A percentile compares a stretch with the other conserved stretches of the same genome.
These are phyloP conservation scores for Globisporangium megalacanthum DNA, from an alignment of 352 stramenopile species.

Conservation along the genomic window DNA sequence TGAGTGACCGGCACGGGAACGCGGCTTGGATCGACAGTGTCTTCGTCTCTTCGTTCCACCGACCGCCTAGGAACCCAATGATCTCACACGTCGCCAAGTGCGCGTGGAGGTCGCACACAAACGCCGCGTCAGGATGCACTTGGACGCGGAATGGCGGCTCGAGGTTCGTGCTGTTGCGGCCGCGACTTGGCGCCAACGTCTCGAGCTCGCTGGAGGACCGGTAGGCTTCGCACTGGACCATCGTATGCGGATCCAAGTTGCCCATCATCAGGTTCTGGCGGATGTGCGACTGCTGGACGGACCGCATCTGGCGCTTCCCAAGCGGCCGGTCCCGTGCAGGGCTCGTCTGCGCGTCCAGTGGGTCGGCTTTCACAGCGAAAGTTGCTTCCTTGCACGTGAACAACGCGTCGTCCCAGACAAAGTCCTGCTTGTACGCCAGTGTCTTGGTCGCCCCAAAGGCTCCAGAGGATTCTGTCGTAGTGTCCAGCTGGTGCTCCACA, in stretches of 20 bases:
- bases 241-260: conserved; percentile 79
- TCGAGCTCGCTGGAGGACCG: conserved; percentile 25
- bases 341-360: background rate
- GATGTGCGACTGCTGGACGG: conserved; percentile 74
- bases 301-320: conserved; percentile 55
- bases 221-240: conserved; percentile 82
- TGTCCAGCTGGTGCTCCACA: conserved; percentile 8
- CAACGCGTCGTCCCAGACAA: conserved; percentile 61
- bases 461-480: background rate
- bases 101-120: conserved; percentile 91
- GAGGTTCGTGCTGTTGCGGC: conserved; percentile 31
- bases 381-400: conserved; percentile 36
- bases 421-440: conserved; percentile 57
- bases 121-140: conserved; percentile 87
- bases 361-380: background rate
- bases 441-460: conserved; percentile 1
- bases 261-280: conserved; percentile 68
- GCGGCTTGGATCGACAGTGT: conserved; percentile 91
- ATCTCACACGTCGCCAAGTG: conserved; percentile 93
- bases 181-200: conserved; percentile 34
- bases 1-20: conserved; percentile 89
- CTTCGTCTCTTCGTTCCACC: conserved; percentile 77
- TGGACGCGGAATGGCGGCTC: conserved; percentile 83
- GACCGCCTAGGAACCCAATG: conserved; percentile 91
- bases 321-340: conserved; percentile 18